Evolutionary conservation across 2,329 filamentous ascomycete species (phyloP), one percentile per base, ranked within the genome.

Genomic region (Bipolaris sorokiniana): DNA sequence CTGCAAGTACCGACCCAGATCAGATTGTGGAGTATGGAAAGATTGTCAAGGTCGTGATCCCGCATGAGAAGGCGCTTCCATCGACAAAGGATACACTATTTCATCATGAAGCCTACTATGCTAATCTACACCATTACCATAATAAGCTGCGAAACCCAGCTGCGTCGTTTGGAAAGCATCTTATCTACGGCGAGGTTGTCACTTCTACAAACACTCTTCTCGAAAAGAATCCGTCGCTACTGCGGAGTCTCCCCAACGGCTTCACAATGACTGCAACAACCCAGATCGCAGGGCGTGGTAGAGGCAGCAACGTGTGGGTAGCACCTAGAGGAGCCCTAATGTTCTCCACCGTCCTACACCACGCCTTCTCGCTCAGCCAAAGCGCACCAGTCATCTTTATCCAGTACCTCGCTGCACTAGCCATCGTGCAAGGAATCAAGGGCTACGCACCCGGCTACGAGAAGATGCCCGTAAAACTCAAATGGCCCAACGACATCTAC

Each of bases 401-500:
- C 26, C 95, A 98, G 76, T 99, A 99, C 73, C 84, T 99, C 13
- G 88, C 92, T 0, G 93, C 92, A 0, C 86, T 99, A 44, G 93
- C 95, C 38, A 90, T 94, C 40, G 89, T 96, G 2, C 86, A 91
- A 60, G 94, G 91, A 0, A 88, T 98, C 61, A 88, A 90, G 62
- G 84, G 82, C 23, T 98, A 98, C 71, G 92, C 89, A 47, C 77
- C 78, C 2, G 91, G 88, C 7, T 98, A 96, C 75, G 82, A 86
- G 5, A 81, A 86, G 0, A 76, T 98, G 4, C 90, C 91, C 0
- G 83, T 99, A 38, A 92, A 90, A 73, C 79, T 99, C 31, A 99
- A 99, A 76, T 99, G 95, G 95, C 95, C 95, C 10, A 99, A 99
- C 69, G 95, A 99, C 72, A 91, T 99, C 52, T 80, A 81, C 67